A percentile compares a stretch with the other conserved stretches of the same genome.
phyloP scores from a whole-genome alignment of 2,329 filamentous ascomycete species.

The Xylaria sp. region DNA sequence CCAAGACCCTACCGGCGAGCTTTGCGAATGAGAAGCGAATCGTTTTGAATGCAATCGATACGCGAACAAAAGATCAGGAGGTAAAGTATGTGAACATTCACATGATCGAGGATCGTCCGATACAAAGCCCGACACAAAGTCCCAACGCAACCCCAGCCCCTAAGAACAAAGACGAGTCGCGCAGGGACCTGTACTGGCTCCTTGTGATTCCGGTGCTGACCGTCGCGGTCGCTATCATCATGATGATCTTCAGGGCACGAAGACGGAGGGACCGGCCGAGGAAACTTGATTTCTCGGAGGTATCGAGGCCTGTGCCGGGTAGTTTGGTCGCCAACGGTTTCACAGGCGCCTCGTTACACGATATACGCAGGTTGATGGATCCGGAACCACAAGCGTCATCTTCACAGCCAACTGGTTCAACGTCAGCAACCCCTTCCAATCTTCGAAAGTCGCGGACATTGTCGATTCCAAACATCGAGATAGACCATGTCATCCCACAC shows the following conservation, averaged over 20 bases:
- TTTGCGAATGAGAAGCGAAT: conserved; percentile 33
- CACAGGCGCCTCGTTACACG: conserved; percentile 34
- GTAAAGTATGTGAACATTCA: conserved; percentile 41
- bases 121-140: conserved; percentile 19
- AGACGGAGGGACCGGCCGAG: conserved; percentile 39
- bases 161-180: conserved; percentile 28
- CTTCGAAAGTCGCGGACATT: conserved; percentile 29
- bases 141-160: not conserved
- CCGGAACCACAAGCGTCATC: conserved; percentile 30
- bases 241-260: conserved; percentile 41
- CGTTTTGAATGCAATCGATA: conserved; percentile 42
- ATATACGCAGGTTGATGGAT: conserved; percentile 39
- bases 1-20: conserved; percentile 26
- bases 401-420: conserved; percentile 5
- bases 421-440: conserved; percentile 30
- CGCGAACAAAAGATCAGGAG: conserved; percentile 39
- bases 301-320: conserved; percentile 47
- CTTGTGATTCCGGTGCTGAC: conserved; percentile 43
- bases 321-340: conserved; percentile 42
- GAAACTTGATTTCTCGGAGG: conserved; percentile 38
- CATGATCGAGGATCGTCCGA: conserved; percentile 26
- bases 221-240: conserved; percentile 37
- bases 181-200: conserved; percentile 45
- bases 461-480: conserved; percentile 31
- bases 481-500: conserved; percentile 34